These are phyloP conservation scores for Globisporangium okanoganense DNA, from an alignment of 352 stramenopile genomes.

Conservation along the genomic window DNA sequence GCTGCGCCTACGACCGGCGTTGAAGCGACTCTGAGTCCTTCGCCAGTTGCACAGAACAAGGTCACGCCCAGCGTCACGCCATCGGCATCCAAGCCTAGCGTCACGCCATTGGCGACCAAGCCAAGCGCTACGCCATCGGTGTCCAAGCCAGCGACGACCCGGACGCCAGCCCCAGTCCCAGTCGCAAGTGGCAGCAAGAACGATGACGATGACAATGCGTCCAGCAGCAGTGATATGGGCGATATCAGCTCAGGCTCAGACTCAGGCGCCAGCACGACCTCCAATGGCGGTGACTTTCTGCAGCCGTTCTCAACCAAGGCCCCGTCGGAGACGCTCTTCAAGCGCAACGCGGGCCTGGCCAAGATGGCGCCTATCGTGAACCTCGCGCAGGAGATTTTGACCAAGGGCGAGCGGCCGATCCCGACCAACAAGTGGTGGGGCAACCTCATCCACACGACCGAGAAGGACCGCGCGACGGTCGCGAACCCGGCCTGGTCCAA, in stretches of 20 bases:
- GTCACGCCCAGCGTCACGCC: not conserved
- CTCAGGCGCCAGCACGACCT: not conserved
- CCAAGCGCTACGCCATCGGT: not conserved
- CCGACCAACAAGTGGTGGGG: constrained; percentile 84
- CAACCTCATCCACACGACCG: constrained; percentile 62
- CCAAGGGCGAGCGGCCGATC: constrained; percentile 32
- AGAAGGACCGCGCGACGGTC: constrained; percentile 30
- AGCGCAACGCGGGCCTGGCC: constrained; percentile 34
- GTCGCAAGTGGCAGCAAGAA: not conserved
- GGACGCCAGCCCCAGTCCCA: not conserved
- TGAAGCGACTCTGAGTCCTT: not conserved
- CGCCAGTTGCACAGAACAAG: not conserved
- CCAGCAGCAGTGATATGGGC: not conserved
- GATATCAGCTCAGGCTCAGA: not conserved
- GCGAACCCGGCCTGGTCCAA: constrained; percentile 59
- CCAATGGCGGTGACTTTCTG: constrained; percentile 18
- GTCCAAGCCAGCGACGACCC: not conserved
- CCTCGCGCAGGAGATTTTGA: constrained; percentile 41
- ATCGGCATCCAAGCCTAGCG: not conserved
- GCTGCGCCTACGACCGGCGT: not conserved
- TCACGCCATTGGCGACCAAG: not conserved
- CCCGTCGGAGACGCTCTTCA: constrained; percentile 41
- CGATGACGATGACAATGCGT: not conserved
- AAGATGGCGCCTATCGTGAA: constrained; percentile 58
- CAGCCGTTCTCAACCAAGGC: constrained; percentile 36